These are phyloP conservation scores for Didymella keratinophila DNA, from an alignment of 2,329 filamentous ascomycete species.

Conservation along the genomic window DNA sequence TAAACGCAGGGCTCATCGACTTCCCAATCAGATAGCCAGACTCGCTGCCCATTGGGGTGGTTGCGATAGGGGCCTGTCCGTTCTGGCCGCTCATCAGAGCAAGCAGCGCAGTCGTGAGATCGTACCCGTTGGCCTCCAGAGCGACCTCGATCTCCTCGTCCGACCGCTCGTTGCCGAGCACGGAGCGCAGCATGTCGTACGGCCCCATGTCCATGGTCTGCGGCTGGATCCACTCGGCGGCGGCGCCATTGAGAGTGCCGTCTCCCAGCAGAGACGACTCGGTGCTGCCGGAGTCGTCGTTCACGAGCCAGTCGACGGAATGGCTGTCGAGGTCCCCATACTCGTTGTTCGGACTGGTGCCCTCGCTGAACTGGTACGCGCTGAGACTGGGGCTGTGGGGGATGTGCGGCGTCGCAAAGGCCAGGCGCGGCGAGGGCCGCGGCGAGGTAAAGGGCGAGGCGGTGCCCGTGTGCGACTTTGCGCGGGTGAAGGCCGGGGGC, in stretches of 20 bases:
- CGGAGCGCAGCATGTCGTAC: constrained; percentile 96
- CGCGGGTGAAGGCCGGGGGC: constrained; percentile 77
- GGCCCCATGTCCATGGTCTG: constrained; percentile 91
- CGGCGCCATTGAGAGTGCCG: constrained; percentile 77
- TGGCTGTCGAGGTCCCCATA: constrained; percentile 92
- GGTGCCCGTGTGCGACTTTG: constrained; percentile 69
- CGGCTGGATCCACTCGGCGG: constrained; percentile 76
- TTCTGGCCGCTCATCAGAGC: constrained; percentile 82
- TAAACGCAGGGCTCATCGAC: constrained; percentile 76
- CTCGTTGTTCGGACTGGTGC: constrained; percentile 75
- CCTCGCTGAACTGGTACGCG: constrained; percentile 92
- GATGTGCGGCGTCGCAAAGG: constrained; percentile 86
- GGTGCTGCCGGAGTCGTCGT: constrained; percentile 82
- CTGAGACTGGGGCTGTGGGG: constrained; percentile 94
- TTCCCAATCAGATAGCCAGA: constrained; percentile 84
- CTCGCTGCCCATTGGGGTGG: constrained; percentile 59
- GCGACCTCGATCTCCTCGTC: constrained; percentile 96
- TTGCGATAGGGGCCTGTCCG: constrained; percentile 55
- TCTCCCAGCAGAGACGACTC: constrained; percentile 75
- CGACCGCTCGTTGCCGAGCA: constrained; percentile 84
- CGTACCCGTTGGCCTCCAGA: constrained; percentile 87
- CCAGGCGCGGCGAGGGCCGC: constrained; percentile 87
- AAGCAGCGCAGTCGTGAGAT: constrained; percentile 89
- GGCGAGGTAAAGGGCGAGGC: constrained; percentile 94
- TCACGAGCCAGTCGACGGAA: constrained; percentile 95